Conservation (phyloP, 352 stramenopile genomes). For the Pythium grandisporangium region DNA sequence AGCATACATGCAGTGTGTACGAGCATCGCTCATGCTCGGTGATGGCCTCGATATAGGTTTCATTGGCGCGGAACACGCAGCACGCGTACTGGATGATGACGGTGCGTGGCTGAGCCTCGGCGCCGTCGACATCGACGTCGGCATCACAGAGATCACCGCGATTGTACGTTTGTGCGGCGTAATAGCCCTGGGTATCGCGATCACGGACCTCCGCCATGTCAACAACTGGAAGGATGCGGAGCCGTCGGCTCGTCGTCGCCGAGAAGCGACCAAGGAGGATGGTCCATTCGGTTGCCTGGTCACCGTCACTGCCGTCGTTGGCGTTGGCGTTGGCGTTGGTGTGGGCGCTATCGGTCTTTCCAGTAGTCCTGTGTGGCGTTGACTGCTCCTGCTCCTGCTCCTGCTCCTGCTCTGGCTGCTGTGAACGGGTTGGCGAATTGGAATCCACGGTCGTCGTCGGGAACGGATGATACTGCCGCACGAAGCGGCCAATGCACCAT, state of each 20-base stretch:
- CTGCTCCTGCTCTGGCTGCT: too few species aligned
- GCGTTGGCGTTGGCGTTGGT: constrained; percentile 5
- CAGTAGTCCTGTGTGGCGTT: too few species aligned
- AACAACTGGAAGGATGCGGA: constrained; percentile 28
- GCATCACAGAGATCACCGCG: constrained; percentile 28
- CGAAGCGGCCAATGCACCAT: constrained; percentile 63
- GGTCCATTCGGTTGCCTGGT: constrained; percentile 5
- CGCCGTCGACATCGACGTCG: constrained; percentile 1
- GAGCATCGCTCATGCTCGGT: constrained; percentile 37
- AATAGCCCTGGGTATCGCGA: constrained; percentile 46
- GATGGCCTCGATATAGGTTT: constrained; percentile 72
- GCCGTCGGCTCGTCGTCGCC: constrained; percentile 13
- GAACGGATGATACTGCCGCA: constrained; percentile 58
- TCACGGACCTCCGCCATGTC: constrained; percentile 28
- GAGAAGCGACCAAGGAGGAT: constrained; percentile 37
- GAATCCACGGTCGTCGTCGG: background rate
- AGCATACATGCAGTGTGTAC: constrained; percentile 66
- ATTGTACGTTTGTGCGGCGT: constrained; percentile 38
- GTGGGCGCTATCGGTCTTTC: too few species aligned
- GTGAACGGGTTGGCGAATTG: too few species aligned
- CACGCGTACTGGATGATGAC: constrained; percentile 59
- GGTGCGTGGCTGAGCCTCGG: constrained; percentile 7
- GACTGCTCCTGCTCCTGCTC: too few species aligned
- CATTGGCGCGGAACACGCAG: constrained; percentile 67
- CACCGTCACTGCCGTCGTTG: background rate